Evolutionary conservation across 108 stramenopile genomes (phyloP).

Genomic region (Nitzschia sp.): DNA sequence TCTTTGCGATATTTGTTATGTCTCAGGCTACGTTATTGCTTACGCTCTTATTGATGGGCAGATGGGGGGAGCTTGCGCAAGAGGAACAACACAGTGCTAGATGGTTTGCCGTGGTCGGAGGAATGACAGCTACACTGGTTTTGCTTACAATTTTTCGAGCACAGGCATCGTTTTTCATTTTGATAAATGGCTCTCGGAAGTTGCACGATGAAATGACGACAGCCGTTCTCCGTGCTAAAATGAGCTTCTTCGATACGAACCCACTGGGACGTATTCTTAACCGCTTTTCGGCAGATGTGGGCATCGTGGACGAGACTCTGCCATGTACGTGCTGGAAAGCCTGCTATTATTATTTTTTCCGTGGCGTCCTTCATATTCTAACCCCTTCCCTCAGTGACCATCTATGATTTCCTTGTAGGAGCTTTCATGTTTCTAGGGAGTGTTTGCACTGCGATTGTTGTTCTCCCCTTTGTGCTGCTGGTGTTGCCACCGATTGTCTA

Average conservation of each 20-base stretch:
- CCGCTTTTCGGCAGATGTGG: conserved; percentile 82
- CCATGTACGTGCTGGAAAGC: background rate
- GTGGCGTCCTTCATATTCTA: conserved; percentile 28
- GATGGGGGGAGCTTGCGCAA: conserved; percentile 58
- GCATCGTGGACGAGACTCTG: conserved; percentile 77
- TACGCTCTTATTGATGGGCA: conserved; percentile 58
- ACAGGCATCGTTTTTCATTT: conserved; percentile 47
- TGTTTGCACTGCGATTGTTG: conserved; percentile 62
- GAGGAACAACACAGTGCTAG: conserved; percentile 47
- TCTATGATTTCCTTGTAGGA: conserved; percentile 78
- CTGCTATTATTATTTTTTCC: background rate
- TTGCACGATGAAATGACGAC: conserved; percentile 83
- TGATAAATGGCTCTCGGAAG: conserved; percentile 64
- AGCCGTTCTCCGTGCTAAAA: conserved; percentile 80
- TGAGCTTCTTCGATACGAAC: conserved; percentile 92
- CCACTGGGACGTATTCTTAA: conserved; percentile 90
- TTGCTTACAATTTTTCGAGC: conserved; percentile 59
- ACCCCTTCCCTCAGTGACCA: conserved; percentile 41
- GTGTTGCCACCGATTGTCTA: conserved; percentile 69
- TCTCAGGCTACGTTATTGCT: conserved; percentile 66
- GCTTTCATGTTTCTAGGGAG: conserved; percentile 70
- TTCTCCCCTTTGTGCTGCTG: conserved; percentile 69
- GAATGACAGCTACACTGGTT: conserved; percentile 45
- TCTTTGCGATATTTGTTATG: conserved; percentile 57
- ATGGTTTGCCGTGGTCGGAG: conserved; percentile 50